These are phyloP conservation scores for Dalbergia cultrata DNA, from an alignment of 306 rosid genomes.

Conservation along the genomic window DNA sequence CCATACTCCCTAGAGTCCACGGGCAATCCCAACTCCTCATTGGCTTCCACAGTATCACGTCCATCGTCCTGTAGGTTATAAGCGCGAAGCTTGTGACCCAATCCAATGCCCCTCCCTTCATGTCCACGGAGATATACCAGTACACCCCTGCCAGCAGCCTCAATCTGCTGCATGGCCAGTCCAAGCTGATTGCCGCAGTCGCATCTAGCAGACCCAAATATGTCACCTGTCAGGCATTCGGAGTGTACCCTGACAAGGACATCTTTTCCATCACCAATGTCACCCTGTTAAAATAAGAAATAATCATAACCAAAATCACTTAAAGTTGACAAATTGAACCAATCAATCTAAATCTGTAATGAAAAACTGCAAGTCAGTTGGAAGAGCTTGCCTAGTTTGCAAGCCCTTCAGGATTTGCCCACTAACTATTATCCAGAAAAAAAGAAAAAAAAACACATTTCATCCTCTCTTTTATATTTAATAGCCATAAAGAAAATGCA, in stretches of 20 bases:
- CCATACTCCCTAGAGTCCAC: conserved; percentile 97
- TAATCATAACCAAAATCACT: conserved; percentile 1
- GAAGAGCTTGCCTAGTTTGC: not conserved
- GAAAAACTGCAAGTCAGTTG: not conserved
- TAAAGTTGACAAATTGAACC: not conserved
- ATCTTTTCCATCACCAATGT: conserved; percentile 87
- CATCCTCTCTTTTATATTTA: too few species aligned
- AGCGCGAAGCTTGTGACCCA: conserved; percentile 96
- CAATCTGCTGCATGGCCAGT: conserved; percentile 93
- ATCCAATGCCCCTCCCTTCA: conserved; percentile 97
- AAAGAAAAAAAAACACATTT: too few species aligned
- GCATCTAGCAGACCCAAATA: conserved; percentile 95
- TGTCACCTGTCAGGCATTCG: conserved; percentile 97
- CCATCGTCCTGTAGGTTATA: conserved; percentile 90
- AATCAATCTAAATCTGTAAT: not conserved
- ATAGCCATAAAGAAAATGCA: too few species aligned
- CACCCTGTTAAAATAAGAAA: conserved; percentile 69
- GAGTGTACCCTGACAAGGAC: conserved; percentile 97
- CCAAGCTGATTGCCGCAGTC: conserved; percentile 95
- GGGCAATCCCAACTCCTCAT: conserved; percentile 93
- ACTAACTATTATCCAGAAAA: not conserved
- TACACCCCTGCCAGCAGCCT: conserved; percentile 95
- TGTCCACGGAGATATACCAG: conserved; percentile 93
- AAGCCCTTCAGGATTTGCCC: not conserved
- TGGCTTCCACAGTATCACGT: conserved; percentile 92